Evolutionary conservation across 257 asterid genomes (phyloP).

Genomic region (Solanum corneliomulleri): DNA sequence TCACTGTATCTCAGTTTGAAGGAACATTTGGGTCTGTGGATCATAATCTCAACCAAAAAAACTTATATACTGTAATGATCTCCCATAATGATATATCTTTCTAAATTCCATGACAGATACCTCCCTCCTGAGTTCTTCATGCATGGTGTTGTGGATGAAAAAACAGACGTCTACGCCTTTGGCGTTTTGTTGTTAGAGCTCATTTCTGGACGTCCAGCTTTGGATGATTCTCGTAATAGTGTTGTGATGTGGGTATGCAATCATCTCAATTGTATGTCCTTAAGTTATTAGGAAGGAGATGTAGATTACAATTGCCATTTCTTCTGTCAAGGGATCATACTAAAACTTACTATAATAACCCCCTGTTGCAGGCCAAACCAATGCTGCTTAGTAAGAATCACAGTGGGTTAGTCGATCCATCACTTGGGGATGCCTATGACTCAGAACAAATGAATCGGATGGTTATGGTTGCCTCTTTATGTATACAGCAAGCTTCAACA

Average conservation of each 20-base stretch:
- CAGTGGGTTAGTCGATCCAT: conserved; percentile 57
- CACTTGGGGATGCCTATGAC: conserved; percentile 44
- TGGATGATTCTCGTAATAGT: conserved; percentile 64
- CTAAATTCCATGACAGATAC: conserved; percentile 40
- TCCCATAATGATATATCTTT: not conserved
- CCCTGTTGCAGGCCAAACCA: conserved; percentile 69
- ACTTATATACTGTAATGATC: not conserved
- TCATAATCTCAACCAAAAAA: not conserved
- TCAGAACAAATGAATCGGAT: conserved; percentile 52
- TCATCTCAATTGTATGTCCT: not conserved
- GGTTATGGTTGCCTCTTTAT: conserved; percentile 59
- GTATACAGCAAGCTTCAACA: conserved; percentile 57
- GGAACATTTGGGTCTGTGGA: conserved; percentile 83
- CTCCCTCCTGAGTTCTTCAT: conserved; percentile 92
- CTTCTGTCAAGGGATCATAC: not conserved
- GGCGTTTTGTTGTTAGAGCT: conserved; percentile 81
- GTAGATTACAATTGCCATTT: not conserved
- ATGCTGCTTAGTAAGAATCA: conserved; percentile 32
- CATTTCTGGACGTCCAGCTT: conserved; percentile 81
- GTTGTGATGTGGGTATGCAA: conserved; percentile 93
- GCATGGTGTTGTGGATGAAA: conserved; percentile 91
- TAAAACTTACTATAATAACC: not conserved
- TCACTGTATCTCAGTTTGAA: conserved; percentile 73
- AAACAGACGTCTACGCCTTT: conserved; percentile 87
- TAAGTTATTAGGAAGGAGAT: not conserved